A percentile compares a stretch with the other conserved stretches of the same genome.
phyloP scores from a whole-genome alignment of 1,139 yeast species.

The Martiniozyma asiatica region DNA sequence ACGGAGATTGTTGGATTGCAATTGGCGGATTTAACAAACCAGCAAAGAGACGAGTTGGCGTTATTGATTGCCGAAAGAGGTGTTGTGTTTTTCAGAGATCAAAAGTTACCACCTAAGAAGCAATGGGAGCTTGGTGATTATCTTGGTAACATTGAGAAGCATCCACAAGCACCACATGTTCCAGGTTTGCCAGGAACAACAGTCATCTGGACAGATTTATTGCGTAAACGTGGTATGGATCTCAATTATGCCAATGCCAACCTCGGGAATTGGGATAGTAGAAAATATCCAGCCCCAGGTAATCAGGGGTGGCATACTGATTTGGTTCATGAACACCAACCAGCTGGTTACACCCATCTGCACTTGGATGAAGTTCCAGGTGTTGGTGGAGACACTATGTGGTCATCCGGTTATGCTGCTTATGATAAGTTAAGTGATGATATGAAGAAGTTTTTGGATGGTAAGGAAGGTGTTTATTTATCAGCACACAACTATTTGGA shows the following conservation, averaged over 20 bases:
- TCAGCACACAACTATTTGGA: conserved; percentile 34
- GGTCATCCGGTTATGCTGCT: conserved; percentile 37
- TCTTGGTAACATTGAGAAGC: conserved; percentile 36
- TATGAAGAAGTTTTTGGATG: conserved; percentile 35
- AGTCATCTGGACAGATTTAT: conserved; percentile 40
- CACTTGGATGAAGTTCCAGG: conserved; percentile 34
- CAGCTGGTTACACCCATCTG: conserved; percentile 37
- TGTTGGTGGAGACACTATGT: conserved; percentile 39
- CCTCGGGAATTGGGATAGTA: conserved; percentile 16
- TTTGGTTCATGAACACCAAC: conserved; percentile 35
- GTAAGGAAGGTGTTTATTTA: conserved; percentile 33
- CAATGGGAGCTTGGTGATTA: conserved; percentile 34
- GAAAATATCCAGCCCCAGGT: conserved; percentile 12
- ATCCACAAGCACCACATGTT: conserved; percentile 33
- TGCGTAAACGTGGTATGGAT: conserved; percentile 11
- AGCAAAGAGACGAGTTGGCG: conserved; percentile 45
- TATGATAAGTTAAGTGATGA: conserved; percentile 40
- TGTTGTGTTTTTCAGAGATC: conserved; percentile 37
- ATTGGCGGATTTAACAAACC: conserved; percentile 33
- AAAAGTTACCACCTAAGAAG: conserved; percentile 33
- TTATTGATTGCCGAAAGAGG: conserved; percentile 37
- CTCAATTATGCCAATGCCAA: conserved; percentile 12
- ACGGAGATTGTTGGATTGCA: conserved; percentile 46
- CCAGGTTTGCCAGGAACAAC: conserved; percentile 35
- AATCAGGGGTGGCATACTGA: conserved; percentile 33